Percentiles rank a stretch among this genome's conserved stretches.
Conservation (phyloP, 768 basidiomycete species). For the Pholiota conissans region DNA sequence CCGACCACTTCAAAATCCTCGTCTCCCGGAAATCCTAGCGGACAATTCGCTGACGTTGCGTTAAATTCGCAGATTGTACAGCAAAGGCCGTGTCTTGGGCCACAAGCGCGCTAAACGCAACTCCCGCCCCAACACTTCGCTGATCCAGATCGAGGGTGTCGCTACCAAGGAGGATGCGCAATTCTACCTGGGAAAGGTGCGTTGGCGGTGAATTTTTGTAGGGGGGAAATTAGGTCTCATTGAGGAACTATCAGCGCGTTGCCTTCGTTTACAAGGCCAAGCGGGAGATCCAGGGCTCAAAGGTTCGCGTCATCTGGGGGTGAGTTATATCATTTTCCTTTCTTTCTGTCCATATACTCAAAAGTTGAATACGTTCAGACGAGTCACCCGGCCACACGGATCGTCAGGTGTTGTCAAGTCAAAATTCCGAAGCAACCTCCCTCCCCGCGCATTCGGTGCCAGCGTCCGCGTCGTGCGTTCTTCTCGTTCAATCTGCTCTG, state of each 20-base stretch:
- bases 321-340: constrained; percentile 35
- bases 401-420: constrained; percentile 94
- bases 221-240: background rate
- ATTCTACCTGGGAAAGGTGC: constrained; percentile 98
- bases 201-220: constrained; percentile 19
- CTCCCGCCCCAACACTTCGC: constrained; percentile 91
- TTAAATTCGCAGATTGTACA: constrained; percentile 70
- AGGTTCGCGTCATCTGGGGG: constrained; percentile 99
- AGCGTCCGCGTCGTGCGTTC: constrained; percentile 82
- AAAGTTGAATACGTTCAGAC: constrained; percentile 43
- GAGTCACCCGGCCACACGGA: constrained; percentile 92
- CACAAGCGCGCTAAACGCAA: constrained; percentile 99
- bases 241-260: constrained; percentile 63
- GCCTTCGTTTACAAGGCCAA: constrained; percentile 99
- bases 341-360: background rate
- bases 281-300: constrained; percentile 90
- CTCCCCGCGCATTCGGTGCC: constrained; percentile 92
- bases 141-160: constrained; percentile 97
- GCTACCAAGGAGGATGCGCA: constrained; percentile 90
- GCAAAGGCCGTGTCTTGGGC: constrained; percentile 94
- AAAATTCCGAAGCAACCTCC: constrained; percentile 95
- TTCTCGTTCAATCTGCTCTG: background rate
- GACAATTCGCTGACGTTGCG: constrained; percentile 6
- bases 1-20: background rate
- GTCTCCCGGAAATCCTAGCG: background rate